phyloP scores from a whole-genome alignment of 169 alveolate species.

The Plasmodium ovale region DNA sequence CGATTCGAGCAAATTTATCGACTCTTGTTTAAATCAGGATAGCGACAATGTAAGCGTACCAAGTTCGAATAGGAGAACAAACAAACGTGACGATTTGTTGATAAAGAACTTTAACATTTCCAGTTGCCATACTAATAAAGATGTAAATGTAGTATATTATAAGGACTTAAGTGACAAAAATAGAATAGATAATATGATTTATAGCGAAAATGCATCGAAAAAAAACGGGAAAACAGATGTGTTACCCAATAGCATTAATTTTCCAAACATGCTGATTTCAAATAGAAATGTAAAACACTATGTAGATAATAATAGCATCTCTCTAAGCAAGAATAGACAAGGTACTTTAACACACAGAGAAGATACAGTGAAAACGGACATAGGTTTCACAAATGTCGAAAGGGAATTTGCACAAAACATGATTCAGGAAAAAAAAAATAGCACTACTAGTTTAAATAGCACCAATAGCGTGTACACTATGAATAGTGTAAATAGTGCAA shows the following conservation, averaged over 20 bases:
- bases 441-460: neutral
- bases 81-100: neutral
- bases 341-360: neutral
- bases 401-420: neutral
- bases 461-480: too few relatives aligned
- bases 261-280: neutral
- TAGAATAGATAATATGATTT: neutral
- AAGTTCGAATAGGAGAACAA: neutral
- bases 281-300: neutral
- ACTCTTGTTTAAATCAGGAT: slow-evolving; percentile 22
- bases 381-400: neutral
- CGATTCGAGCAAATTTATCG: slow-evolving; percentile 45
- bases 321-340: neutral
- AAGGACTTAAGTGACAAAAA: neutral
- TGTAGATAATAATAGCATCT: neutral
- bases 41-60: neutral
- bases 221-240: neutral
- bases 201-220: neutral
- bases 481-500: too few relatives aligned
- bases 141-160: neutral
- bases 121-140: neutral
- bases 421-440: neutral
- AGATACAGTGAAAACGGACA: neutral
- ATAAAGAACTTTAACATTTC: slow-evolving; percentile 1
- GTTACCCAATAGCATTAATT: neutral